Evolutionary conservation across 2,329 filamentous ascomycete genomes (phyloP).

Genomic region (Botrytis sinoallii): DNA sequence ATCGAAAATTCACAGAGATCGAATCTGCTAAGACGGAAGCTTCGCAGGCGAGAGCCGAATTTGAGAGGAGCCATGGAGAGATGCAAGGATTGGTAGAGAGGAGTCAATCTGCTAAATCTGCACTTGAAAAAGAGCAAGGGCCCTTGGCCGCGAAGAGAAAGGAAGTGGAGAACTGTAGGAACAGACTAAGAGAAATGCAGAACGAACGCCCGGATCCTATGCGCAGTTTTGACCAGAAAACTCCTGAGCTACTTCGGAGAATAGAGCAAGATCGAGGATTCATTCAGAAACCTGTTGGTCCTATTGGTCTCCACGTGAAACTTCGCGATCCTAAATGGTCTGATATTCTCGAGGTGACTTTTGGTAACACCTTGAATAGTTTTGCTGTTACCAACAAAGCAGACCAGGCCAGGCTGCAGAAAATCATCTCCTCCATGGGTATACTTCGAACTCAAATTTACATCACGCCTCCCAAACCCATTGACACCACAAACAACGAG

Average conservation of each 20-base stretch:
- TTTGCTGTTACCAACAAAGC: constrained; percentile 78
- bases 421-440: constrained; percentile 58
- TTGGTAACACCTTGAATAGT: constrained; percentile 66
- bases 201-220: constrained; percentile 57
- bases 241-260: constrained; percentile 62
- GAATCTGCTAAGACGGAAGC: constrained; percentile 54
- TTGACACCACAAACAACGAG: constrained; percentile 65
- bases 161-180: constrained; percentile 54
- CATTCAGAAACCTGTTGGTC: constrained; percentile 71
- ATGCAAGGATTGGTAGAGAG: constrained; percentile 39
- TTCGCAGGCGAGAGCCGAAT: constrained; percentile 43
- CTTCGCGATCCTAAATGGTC: constrained; percentile 81
- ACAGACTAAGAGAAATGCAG: constrained; percentile 50
- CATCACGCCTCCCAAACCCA: constrained; percentile 54
- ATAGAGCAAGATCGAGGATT: constrained; percentile 71
- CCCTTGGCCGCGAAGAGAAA: constrained; percentile 45
- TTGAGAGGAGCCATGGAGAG: constrained; percentile 43
- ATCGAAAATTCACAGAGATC: constrained; percentile 57
- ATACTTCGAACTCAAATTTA: constrained; percentile 41
- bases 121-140: constrained; percentile 37
- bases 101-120: constrained; percentile 38
- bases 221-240: constrained; percentile 60
- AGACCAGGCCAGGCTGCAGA: constrained; percentile 68
- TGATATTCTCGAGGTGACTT: constrained; percentile 71
- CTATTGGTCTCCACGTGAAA: constrained; percentile 74